Conservation (phyloP, 164 flowering plant species). For the Annona cherimola region DNA sequence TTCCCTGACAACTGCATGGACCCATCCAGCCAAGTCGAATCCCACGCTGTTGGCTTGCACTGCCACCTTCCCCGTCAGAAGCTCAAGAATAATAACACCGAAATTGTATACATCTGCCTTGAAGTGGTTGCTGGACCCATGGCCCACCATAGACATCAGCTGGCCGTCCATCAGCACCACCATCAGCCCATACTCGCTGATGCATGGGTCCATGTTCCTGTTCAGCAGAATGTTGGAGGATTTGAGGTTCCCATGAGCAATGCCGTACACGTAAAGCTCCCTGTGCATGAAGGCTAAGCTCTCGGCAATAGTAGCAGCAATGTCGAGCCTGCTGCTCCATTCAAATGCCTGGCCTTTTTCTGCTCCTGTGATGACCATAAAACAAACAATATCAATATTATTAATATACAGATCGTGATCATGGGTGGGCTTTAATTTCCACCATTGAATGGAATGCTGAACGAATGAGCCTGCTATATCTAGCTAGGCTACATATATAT, state of each 20-base stretch:
- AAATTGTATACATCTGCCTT: constrained; percentile 39
- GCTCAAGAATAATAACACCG: constrained; percentile 64
- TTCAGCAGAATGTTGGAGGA: constrained; percentile 59
- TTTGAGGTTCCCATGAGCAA: constrained; percentile 66
- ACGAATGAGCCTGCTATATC: too few relatives aligned
- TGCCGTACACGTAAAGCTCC: constrained; percentile 33
- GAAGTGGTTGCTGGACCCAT: constrained; percentile 17
- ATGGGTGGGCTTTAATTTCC: too few relatives aligned
- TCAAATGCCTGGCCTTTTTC: constrained; percentile 34
- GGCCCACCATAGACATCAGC: constrained; percentile 12
- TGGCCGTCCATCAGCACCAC: constrained; percentile 19
- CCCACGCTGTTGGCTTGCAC: constrained; percentile 37
- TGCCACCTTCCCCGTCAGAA: constrained; percentile 53
- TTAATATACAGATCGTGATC: too few relatives aligned
- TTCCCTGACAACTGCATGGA: constrained; percentile 50
- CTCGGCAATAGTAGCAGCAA: constrained; percentile 44
- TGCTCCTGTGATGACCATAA: constrained; percentile 24
- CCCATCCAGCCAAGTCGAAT: constrained; percentile 51
- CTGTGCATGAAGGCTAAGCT: constrained; percentile 55
- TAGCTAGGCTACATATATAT: constrained; percentile 1
- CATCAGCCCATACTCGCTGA: constrained; percentile 64
- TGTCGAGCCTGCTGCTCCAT: constrained; percentile 53
- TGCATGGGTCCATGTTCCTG: constrained; percentile 44
- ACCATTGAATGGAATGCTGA: too few relatives aligned
- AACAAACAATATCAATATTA: too few relatives aligned